Conservation (phyloP, 306 rosid species). For the Citrullus amarus region DNA sequence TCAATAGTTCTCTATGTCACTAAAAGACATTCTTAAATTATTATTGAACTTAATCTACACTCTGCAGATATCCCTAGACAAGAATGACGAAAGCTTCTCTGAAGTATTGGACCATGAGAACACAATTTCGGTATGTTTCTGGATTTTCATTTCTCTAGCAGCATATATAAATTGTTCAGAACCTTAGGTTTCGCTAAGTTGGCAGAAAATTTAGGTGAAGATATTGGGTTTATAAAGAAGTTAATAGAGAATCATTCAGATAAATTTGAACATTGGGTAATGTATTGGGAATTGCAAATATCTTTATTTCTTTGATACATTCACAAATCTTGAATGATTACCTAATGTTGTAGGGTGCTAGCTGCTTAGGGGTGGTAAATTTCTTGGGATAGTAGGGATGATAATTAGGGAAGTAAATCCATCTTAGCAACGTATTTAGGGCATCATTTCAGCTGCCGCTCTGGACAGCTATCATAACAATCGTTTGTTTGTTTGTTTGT, state of each 20-base stretch:
- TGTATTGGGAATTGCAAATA: background rate
- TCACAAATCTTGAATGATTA: background rate
- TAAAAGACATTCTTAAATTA: constrained; percentile 3
- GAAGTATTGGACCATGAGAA: constrained; percentile 26
- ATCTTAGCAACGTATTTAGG: background rate
- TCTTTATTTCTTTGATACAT: background rate
- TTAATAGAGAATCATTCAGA: background rate
- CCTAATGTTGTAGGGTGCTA: background rate
- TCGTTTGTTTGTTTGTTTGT: background rate
- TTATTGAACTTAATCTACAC: background rate
- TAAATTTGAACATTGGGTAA: background rate
- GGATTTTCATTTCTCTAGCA: background rate
- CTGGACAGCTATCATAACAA: background rate
- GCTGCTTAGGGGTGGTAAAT: background rate
- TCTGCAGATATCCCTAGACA: constrained; percentile 42
- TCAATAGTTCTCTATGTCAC: constrained; percentile 7
- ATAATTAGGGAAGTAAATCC: background rate
- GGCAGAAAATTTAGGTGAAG: background rate
- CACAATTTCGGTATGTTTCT: constrained; percentile 30
- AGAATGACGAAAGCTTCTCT: constrained; percentile 34
- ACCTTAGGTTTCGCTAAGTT: background rate
- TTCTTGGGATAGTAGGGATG: background rate
- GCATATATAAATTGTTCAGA: background rate
- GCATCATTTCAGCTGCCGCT: background rate
- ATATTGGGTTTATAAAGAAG: background rate